Evolutionary conservation across 495 filamentous ascomycete species (phyloP).

Genomic region (Parmelia sp.): DNA sequence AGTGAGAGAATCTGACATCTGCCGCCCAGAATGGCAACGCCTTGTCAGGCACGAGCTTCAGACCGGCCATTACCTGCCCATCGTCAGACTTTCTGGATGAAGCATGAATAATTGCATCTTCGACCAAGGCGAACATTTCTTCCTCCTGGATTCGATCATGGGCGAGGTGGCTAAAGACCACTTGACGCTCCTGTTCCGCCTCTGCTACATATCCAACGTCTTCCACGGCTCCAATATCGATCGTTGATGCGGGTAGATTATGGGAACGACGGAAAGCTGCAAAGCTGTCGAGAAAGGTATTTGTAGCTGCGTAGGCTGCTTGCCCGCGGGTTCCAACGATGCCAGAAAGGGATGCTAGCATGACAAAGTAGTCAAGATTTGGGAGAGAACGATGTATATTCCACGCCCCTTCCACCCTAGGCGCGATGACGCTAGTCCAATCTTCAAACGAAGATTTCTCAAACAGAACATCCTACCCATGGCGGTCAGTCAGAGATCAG

Average conservation of each 20-base stretch:
- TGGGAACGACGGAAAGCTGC: neutral
- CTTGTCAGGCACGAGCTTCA: neutral
- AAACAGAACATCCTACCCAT: too few relatives aligned
- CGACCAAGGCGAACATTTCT: too few relatives aligned
- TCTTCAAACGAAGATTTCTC: too few relatives aligned
- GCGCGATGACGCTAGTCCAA: conserved; percentile 17
- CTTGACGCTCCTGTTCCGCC: neutral
- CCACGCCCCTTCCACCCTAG: conserved; percentile 39
- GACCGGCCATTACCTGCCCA: neutral
- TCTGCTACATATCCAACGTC: conserved; percentile 26
- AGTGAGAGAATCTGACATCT: too few relatives aligned
- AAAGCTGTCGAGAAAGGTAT: too few relatives aligned
- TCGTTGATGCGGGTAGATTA: conserved; percentile 22
- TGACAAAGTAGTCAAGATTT: conserved; percentile 45
- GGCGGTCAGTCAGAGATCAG: too few relatives aligned
- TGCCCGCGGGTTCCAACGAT: conserved; percentile 39
- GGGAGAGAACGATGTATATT: conserved; percentile 34
- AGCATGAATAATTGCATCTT: too few relatives aligned
- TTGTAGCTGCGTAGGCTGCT: conserved; percentile 38
- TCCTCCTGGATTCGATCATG: conserved; percentile 3
- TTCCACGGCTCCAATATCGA: conserved; percentile 29
- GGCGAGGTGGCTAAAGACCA: neutral
- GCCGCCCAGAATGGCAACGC: neutral
- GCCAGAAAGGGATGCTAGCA: conserved; percentile 40
- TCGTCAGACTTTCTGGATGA: too few relatives aligned